Percentiles rank a stretch among this genome's conserved stretches.
phyloP scores from a whole-genome alignment of 176 grass and related monocot species.

The Hyparrhenia diplandra region DNA sequence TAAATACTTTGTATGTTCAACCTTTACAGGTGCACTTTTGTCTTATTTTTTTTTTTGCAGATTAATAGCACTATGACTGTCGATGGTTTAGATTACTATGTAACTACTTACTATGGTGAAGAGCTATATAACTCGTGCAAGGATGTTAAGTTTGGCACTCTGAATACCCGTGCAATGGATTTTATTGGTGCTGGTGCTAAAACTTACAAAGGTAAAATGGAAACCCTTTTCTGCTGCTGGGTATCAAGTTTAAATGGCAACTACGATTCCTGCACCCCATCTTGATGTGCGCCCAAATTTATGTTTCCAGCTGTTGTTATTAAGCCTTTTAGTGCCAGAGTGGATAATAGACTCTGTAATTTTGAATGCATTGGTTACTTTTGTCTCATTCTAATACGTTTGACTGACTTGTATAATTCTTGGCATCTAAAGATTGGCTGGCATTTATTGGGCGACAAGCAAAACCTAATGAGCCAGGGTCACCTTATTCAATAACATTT shows the following conservation, averaged over 20 bases:
- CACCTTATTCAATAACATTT: conserved; percentile 79
- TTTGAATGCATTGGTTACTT: conserved; percentile 17
- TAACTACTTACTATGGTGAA: conserved; percentile 70
- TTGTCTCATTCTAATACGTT: neutral
- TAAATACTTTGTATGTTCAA: neutral
- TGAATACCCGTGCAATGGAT: conserved; percentile 97
- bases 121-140: conserved; percentile 89
- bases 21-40: conserved; percentile 14
- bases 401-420: conserved; percentile 22
- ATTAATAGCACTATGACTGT: conserved; percentile 67
- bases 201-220: conserved; percentile 69
- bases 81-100: conserved; percentile 78
- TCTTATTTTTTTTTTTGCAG: conserved; percentile 49
- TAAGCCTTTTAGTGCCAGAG: conserved; percentile 7
- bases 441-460: conserved; percentile 80
- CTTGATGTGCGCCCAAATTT: neutral
- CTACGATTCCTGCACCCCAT: neutral
- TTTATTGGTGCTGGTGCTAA: conserved; percentile 86
- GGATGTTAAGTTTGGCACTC: conserved; percentile 94
- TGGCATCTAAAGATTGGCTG: conserved; percentile 66
- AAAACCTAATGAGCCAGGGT: conserved; percentile 52
- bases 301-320: neutral
- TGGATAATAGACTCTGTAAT: conserved; percentile 13
- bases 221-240: neutral
- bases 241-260: neutral